Base-by-base conservation (phyloP, 2,329 filamentous ascomycete genomes). In the Diaporthe caulivora region DNA sequence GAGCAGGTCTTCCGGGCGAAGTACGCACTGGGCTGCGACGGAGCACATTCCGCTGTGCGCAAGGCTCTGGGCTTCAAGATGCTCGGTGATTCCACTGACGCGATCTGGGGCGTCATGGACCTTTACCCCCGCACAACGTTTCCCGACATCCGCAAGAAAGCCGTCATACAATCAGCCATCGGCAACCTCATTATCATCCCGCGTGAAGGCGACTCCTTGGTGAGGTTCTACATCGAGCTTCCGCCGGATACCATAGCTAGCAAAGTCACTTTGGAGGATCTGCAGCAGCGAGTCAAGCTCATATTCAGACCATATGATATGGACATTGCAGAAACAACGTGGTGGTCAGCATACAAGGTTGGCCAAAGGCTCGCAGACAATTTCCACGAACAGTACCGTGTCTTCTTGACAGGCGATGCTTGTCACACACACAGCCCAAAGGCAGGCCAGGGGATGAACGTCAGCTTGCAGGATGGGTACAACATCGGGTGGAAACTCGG, bases 391-490 rank as follows among this genome's bases (percentile, higher is more conserved):
- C 83, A 87, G 54, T 78, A 88, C 72, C 86, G 88, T 1, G 87
- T 92, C 3, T 92, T 92, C 76, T 80, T 93, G 17, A 88, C 89
- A 0, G 91, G 91, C 3, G 91, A 93, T 77, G 90, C 91, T 3
- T 91, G 89, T 76, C 91, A 93, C 77, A 92, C 91, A 0, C 91
- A 92, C 78, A 90, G 88, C 1, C 91, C 91, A 7, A 92, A 92
- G 80, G 90, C 90, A 0, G 91, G 91, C 0, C 91, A 92, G 80
- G 91, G 88, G 2, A 90, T 90, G 88, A 90, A 90, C 67, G 87
- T 89, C 42, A 85, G 86, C 18, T 80, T 92, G 74, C 90, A 92
- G 77, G 91, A 92, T 75, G 91, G 90, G 8, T 89, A 90, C 76
- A 91, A 91, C 72, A 86, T 91, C 68, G 89, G 89, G 8, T 91